These are phyloP conservation scores for Cyberlindnera mississippiensis DNA, from an alignment of 805 yeast genomes.

Conservation along the genomic window DNA sequence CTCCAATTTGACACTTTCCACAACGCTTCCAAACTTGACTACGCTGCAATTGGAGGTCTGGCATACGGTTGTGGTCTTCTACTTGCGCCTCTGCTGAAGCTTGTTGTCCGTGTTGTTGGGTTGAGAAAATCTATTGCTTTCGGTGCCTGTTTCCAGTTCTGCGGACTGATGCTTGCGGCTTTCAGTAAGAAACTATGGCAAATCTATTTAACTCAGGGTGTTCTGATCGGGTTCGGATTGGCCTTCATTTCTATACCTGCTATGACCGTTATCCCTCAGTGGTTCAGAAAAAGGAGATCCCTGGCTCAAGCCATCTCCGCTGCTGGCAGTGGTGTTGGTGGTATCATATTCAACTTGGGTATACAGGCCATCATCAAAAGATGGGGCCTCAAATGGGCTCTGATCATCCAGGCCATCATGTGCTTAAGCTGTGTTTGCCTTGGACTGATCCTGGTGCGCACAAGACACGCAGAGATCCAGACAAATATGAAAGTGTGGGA, in stretches of 20 bases:
- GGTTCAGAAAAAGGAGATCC: conserved; percentile 63
- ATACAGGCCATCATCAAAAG: conserved; percentile 33
- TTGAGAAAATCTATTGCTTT: conserved; percentile 39
- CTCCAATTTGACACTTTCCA: conserved; percentile 43
- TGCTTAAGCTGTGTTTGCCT: conserved; percentile 33
- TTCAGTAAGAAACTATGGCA: conserved; percentile 60
- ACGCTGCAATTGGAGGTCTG: conserved; percentile 66
- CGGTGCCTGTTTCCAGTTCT: conserved; percentile 51
- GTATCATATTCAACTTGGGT: conserved; percentile 37
- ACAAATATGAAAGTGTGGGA: conserved; percentile 41
- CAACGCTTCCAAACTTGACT: conserved; percentile 55
- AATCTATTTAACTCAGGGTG: conserved; percentile 63
- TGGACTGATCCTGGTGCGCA: conserved; percentile 34
- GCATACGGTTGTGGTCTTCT: conserved; percentile 55
- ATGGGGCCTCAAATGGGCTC: conserved; percentile 32
- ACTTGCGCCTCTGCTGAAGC: conserved; percentile 48
- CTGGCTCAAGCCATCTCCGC: conserved; percentile 37
- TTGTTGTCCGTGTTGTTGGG: conserved; percentile 29
- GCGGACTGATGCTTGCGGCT: conserved; percentile 57
- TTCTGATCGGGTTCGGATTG: conserved; percentile 48
- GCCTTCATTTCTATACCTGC: conserved; percentile 57
- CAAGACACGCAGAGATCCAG: conserved; percentile 35
- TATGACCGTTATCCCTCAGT: conserved; percentile 59
- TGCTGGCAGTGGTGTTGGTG: conserved; percentile 42
- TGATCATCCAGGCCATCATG: conserved; percentile 35